phyloP scores from a whole-genome alignment of 2,329 filamentous ascomycete species.

The Pseudocercospora pini-densiflorae region DNA sequence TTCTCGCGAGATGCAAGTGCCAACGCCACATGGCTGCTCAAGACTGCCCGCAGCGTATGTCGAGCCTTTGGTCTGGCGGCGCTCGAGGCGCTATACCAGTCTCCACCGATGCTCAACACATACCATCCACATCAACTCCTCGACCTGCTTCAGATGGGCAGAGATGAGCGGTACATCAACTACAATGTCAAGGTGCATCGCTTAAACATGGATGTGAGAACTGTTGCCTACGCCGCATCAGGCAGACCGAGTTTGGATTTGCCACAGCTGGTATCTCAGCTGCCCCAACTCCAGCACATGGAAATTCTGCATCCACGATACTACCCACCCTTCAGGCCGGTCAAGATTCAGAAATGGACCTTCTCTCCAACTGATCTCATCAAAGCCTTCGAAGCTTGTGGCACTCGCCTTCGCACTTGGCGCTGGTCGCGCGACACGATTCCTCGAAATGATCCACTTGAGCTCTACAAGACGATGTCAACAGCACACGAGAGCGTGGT shows the following conservation, averaged over 20 bases:
- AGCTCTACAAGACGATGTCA: constrained; percentile 34
- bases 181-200: constrained; percentile 74
- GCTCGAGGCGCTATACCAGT: constrained; percentile 43
- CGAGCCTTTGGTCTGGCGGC: constrained; percentile 42
- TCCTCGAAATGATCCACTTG: constrained; percentile 18
- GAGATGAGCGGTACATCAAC: constrained; percentile 49
- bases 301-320: constrained; percentile 75
- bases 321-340: constrained; percentile 67
- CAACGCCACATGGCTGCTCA: constrained; percentile 40
- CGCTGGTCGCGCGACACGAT: constrained; percentile 55
- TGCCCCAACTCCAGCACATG: constrained; percentile 70
- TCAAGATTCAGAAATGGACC: constrained; percentile 63
- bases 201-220: constrained; percentile 70
- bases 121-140: constrained; percentile 39
- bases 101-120: constrained; percentile 37
- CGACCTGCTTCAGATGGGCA: constrained; percentile 33
- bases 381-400: constrained; percentile 59
- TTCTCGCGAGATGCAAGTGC: constrained; percentile 28
- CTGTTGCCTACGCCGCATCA: constrained; percentile 59
- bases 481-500: constrained; percentile 43
- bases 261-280: constrained; percentile 61
- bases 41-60: constrained; percentile 38
- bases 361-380: constrained; percentile 69
- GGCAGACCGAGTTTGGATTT: constrained; percentile 61
- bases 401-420: constrained; percentile 55